Evolutionary conservation across 2,329 filamentous ascomycete species (phyloP).

Genomic region (Aspergillus sp.): DNA sequence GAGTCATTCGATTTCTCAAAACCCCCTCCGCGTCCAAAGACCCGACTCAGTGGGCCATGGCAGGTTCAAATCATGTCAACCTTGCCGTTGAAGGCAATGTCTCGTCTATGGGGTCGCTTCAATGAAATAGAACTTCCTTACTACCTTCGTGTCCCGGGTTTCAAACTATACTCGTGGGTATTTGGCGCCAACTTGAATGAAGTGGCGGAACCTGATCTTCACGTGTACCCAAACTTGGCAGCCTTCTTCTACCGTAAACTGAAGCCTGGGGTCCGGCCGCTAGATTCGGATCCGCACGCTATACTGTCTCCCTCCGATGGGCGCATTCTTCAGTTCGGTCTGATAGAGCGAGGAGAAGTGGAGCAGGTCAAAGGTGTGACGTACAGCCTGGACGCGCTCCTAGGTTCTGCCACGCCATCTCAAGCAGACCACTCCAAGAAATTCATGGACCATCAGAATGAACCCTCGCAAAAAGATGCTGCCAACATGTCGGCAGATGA

Average conservation of each 20-base stretch:
- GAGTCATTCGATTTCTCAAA: slow-evolving; percentile 36
- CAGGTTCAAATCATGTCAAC: slow-evolving; percentile 94
- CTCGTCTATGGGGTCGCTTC: slow-evolving; percentile 84
- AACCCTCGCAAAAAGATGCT: slow-evolving; percentile 44
- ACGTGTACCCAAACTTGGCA: slow-evolving; percentile 86
- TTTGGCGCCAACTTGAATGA: slow-evolving; percentile 92
- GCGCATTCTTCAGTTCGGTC: slow-evolving; percentile 85
- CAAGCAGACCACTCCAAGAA: slow-evolving; percentile 40
- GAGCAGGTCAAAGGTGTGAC: slow-evolving; percentile 99
- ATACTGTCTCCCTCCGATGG: slow-evolving; percentile 89
- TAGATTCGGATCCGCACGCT: slow-evolving; percentile 77
- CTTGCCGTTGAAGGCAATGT: slow-evolving; percentile 84
- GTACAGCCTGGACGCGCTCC: slow-evolving; percentile 88
- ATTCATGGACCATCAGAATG: slow-evolving; percentile 32
- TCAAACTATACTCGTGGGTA: slow-evolving; percentile 85
- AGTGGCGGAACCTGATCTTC: slow-evolving; percentile 83
- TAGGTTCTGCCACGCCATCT: slow-evolving; percentile 62
- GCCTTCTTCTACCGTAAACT: slow-evolving; percentile 96
- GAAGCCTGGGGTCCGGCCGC: slow-evolving; percentile 81
- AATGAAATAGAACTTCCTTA: slow-evolving; percentile 88
- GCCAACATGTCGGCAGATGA: slow-evolving; percentile 77
- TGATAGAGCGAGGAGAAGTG: slow-evolving; percentile 89
- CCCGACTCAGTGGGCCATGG: slow-evolving; percentile 85
- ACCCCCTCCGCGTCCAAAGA: slow-evolving; percentile 57
- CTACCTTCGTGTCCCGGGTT: slow-evolving; percentile 82